Percentiles rank a stretch among this genome's conserved stretches.
These are phyloP conservation scores for Euphorbia schlechtendalii DNA, from an alignment of 441 rosid genomes.

Conservation along the genomic window DNA sequence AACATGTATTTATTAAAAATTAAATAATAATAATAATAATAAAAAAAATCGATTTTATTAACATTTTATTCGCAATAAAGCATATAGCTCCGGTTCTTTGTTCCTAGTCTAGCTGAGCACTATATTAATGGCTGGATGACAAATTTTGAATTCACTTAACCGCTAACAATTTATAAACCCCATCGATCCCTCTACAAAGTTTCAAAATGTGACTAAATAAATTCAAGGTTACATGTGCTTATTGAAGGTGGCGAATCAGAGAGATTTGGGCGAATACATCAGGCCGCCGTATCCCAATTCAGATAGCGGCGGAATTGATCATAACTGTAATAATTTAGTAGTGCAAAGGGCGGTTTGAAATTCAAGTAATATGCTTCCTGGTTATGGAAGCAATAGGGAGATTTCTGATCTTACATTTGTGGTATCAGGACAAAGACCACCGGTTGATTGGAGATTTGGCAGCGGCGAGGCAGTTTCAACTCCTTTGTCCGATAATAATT, in stretches of 20 bases:
- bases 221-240: conserved; percentile 25
- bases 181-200: too few species aligned
- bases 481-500: conserved; percentile 14
- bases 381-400: conserved; percentile 32
- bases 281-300: conserved; percentile 12
- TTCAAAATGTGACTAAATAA: too few species aligned
- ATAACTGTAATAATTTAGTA: conserved; percentile 16
- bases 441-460: conserved; percentile 9
- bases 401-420: conserved; percentile 53
- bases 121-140: too few species aligned
- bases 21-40: too few species aligned
- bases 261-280: conserved; percentile 27
- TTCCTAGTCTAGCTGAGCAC: too few species aligned
- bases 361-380: conserved; percentile 18
- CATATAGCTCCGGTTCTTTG: too few species aligned
- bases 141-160: too few species aligned
- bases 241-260: conserved; percentile 46
- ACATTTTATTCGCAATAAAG: too few species aligned
- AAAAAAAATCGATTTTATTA: too few species aligned
- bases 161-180: too few species aligned
- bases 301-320: conserved; percentile 18
- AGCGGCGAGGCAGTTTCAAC: conserved; percentile 18
- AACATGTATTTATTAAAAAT: too few species aligned
- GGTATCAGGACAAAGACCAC: conserved; percentile 31
- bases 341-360: conserved; percentile 11